phyloP scores from a whole-genome alignment of 164 flowering plant species.

The Piper betle region DNA sequence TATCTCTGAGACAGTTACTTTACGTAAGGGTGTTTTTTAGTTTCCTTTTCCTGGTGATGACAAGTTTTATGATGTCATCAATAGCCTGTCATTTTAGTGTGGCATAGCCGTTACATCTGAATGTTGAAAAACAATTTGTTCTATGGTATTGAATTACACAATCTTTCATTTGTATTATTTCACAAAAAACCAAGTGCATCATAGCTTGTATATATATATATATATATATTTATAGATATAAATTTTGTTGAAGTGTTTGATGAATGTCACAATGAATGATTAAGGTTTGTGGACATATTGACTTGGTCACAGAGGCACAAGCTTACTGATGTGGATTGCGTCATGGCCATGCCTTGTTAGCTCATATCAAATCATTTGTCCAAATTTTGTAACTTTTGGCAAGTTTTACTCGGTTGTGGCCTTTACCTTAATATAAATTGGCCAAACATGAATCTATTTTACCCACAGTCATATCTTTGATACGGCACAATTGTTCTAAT shows the following conservation, averaged over 20 bases:
- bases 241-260: background rate
- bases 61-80: too few species aligned
- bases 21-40: background rate
- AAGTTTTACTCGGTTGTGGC: too few species aligned
- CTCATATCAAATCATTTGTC: background rate
- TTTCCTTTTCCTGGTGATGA: background rate
- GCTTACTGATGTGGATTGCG: background rate
- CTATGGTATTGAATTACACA: too few species aligned
- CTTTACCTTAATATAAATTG: background rate
- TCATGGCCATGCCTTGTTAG: background rate
- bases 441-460: background rate
- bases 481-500: too few species aligned
- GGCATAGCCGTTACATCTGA: too few species aligned
- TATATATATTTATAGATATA: too few species aligned
- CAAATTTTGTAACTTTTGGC: too few species aligned
- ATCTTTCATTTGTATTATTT: too few species aligned
- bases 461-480: background rate
- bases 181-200: too few species aligned
- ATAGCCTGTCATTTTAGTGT: too few species aligned
- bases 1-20: background rate
- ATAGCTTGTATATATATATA: too few species aligned
- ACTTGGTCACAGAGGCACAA: background rate
- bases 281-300: background rate
- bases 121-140: too few species aligned
- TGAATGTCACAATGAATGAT: background rate